These are phyloP conservation scores for Sporothrix mexicana DNA, from an alignment of 2,329 filamentous ascomycete genomes.

Conservation along the genomic window DNA sequence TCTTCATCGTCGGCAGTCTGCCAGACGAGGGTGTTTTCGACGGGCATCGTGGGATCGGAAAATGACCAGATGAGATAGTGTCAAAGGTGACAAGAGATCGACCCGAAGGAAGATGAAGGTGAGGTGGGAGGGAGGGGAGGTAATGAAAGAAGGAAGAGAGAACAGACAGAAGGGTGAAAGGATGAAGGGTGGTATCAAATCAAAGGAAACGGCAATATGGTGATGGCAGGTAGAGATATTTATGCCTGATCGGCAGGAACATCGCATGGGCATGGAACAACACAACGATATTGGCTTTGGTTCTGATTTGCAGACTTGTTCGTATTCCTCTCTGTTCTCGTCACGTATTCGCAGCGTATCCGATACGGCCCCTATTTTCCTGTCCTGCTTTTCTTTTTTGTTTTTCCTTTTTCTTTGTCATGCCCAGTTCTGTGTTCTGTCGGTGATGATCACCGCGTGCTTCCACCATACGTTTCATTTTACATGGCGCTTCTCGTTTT, in stretches of 20 bases:
- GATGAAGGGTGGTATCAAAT: neutral
- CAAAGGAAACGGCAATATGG: neutral
- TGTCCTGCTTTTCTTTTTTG: neutral
- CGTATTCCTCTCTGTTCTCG: neutral
- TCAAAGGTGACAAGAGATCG: neutral
- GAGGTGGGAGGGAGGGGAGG: neutral
- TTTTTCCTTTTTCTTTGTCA: neutral
- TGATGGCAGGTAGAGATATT: neutral
- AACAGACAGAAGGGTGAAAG: neutral
- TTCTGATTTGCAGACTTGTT: neutral
- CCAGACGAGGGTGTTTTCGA: constrained; percentile 25
- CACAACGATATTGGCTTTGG: neutral
- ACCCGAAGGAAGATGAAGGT: constrained; percentile 16
- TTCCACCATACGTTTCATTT: neutral
- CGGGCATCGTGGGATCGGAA: constrained; percentile 1
- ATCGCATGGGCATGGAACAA: neutral
- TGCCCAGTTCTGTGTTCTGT: neutral
- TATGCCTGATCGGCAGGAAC: constrained; percentile 19
- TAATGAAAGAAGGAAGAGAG: neutral
- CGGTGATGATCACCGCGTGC: neutral
- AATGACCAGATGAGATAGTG: neutral
- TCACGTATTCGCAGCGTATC: neutral
- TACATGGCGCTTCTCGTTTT: too few species aligned
- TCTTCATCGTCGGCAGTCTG: constrained; percentile 20
- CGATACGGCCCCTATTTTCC: neutral